Evolutionary conservation across 305 asterid genomes (phyloP).

Genomic region (Vinca major): DNA sequence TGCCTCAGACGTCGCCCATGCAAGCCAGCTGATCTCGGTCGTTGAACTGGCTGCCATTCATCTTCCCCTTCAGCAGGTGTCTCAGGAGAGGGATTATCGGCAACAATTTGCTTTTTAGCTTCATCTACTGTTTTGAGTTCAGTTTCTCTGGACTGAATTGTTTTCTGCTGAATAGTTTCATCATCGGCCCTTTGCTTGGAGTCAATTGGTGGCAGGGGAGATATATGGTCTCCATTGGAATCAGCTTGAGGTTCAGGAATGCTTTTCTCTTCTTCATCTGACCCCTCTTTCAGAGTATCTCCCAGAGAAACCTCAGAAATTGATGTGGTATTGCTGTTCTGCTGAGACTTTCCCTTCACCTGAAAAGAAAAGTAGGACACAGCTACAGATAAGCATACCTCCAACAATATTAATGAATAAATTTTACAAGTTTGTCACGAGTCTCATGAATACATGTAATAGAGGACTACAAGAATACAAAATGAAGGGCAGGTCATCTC

Average conservation of each 20-base stretch:
- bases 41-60: conserved; percentile 96
- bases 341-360: conserved; percentile 67
- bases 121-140: conserved; percentile 30
- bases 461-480: background rate
- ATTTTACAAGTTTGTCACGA: background rate
- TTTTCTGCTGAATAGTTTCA: conserved; percentile 29
- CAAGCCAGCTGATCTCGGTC: conserved; percentile 73
- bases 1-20: conserved; percentile 68
- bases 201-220: conserved; percentile 33
- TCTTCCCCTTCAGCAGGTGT: conserved; percentile 76
- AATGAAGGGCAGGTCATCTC: background rate
- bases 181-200: conserved; percentile 31
- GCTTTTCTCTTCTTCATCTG: conserved; percentile 44
- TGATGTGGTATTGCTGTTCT: conserved; percentile 37
- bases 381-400: background rate
- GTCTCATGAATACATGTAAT: background rate
- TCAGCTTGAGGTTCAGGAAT: conserved; percentile 35
- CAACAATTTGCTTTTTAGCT: conserved; percentile 22
- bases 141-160: conserved; percentile 32
- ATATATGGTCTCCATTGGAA: conserved; percentile 22
- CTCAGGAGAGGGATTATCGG: conserved; percentile 45
- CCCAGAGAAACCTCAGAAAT: conserved; percentile 40
- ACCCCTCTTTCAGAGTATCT: conserved; percentile 34
- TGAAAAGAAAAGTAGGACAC: conserved; percentile 26
- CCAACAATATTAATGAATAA: background rate